These are phyloP conservation scores for Lodderomyces parapsilosis DNA, from an alignment of 1,139 yeast species.

Conservation along the genomic window DNA sequence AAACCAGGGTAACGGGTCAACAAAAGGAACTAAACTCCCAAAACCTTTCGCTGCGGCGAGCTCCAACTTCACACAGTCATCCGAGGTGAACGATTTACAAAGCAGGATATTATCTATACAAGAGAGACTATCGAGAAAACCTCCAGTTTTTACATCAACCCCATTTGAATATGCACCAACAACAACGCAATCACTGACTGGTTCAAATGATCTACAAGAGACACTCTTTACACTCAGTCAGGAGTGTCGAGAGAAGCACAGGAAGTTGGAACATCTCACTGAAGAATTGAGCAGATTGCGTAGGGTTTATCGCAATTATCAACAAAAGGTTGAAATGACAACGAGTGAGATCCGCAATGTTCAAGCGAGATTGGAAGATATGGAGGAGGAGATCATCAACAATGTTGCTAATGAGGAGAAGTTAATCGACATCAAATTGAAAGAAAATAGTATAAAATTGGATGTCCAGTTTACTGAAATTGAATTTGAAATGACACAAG, in stretches of 20 bases:
- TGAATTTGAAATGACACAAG: conserved; percentile 31
- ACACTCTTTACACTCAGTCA: conserved; percentile 17
- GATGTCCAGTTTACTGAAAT: conserved; percentile 30
- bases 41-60: conserved; percentile 5
- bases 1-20: background rate
- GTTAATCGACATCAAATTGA: conserved; percentile 22
- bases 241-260: conserved; percentile 11
- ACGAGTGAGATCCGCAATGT: conserved; percentile 18
- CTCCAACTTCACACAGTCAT: conserved; percentile 4
- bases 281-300: conserved; percentile 23
- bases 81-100: conserved; percentile 8
- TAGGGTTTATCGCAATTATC: conserved; percentile 22
- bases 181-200: background rate
- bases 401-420: conserved; percentile 30
- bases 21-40: conserved; percentile 11
- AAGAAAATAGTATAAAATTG: conserved; percentile 24
- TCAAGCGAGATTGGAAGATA: conserved; percentile 23
- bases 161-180: background rate
- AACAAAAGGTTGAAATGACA: conserved; percentile 20
- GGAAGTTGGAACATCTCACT: conserved; percentile 19
- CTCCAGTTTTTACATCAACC: conserved; percentile 7
- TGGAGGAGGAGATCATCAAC: conserved; percentile 28
- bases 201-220: conserved; percentile 15
- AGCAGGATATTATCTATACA: conserved; percentile 12
- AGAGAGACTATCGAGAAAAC: conserved; percentile 11